Evolutionary conservation across 331 rosid species (phyloP).

Genomic region (Pyracantha coccinea): DNA sequence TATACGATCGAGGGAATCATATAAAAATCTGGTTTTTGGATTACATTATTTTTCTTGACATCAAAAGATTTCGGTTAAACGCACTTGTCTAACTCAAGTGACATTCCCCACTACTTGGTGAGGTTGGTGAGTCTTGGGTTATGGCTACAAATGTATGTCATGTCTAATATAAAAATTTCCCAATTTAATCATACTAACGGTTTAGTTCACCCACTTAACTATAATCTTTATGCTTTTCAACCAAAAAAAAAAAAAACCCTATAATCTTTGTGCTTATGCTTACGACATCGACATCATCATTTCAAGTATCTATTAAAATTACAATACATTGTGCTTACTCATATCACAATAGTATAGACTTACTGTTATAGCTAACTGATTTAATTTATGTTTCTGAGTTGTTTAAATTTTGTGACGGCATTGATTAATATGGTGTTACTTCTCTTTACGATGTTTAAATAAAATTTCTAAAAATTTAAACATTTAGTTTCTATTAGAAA

Average conservation of each 20-base stretch:
- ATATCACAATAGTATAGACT: too few relatives aligned
- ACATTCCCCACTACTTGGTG: slow-evolving; percentile 43
- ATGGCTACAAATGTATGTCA: neutral
- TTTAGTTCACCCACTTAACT: slow-evolving; percentile 77
- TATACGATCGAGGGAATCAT: neutral
- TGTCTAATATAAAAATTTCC: neutral
- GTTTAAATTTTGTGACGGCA: too few relatives aligned
- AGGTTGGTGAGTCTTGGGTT: slow-evolving; percentile 39
- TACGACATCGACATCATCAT: neutral
- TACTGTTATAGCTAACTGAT: too few relatives aligned
- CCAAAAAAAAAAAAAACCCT: too few relatives aligned
- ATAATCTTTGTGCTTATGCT: slow-evolving; percentile 2
- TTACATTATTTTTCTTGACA: neutral
- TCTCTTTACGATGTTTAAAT: too few relatives aligned
- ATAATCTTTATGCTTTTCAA: slow-evolving; percentile 6
- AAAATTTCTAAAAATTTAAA: too few relatives aligned
- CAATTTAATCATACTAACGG: slow-evolving; percentile 20
- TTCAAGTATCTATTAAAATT: too few relatives aligned
- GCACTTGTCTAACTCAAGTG: slow-evolving; percentile 53
- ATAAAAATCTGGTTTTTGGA: neutral
- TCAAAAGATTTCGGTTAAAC: slow-evolving; percentile 50
- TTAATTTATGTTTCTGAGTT: too few relatives aligned
- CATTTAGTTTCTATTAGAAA: too few relatives aligned
- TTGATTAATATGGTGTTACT: too few relatives aligned
- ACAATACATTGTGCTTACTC: too few relatives aligned